Base-by-base conservation (phyloP, 208 protist genomes). In the Balamuthia mandrillaris region DNA sequence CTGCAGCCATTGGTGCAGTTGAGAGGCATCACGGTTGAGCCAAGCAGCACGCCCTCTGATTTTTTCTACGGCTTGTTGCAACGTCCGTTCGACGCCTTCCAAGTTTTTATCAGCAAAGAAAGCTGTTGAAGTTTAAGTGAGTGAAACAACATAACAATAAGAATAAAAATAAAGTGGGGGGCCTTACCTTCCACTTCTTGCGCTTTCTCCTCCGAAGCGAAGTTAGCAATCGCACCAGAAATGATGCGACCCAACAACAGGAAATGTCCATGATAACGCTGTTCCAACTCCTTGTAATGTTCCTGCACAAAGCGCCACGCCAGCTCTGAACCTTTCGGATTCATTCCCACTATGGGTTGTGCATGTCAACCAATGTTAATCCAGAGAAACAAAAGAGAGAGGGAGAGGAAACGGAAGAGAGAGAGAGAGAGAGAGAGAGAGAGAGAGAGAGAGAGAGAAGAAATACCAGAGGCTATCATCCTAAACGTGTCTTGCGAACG, bases 291-390 rank as follows among this genome's bases (percentile, higher is more conserved):
- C 21, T 3, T 14, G 54, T 56, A 83, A 18, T 47, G 41, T 1
- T 83, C 54, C 41, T 83, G 61, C 21, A 68, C 16, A 56, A 83
- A 83, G 35, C 54, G 37, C 75, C 75, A 83, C 41, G 54, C 75
- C 18, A 66, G 44, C 29, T 52, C 58, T 12, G 54, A 42, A 24
- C 75, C 75, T 3, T 27, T 39, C 31, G 61, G 54, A n/a, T 83
- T 83, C 1, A 42, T 24, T 0, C 75, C 75, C 35, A 83, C 75
- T 83, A 49, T 7, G 7, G n/a, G n/a, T n/a, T n/a, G n/a, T n/a
- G n/a, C n/a, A n/a, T n/a, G n/a, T n/a, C n/a, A n/a, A n/a, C n/a
- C n/a, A n/a, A n/a, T n/a, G n/a, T n/a, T n/a, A n/a, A n/a, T n/a
- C n/a, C n/a, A n/a, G n/a, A n/a, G n/a, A n/a, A n/a, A n/a, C n/a